Evolutionary conservation across 139 green algal genomes (phyloP).

Genomic region (Chloropicon primus): DNA sequence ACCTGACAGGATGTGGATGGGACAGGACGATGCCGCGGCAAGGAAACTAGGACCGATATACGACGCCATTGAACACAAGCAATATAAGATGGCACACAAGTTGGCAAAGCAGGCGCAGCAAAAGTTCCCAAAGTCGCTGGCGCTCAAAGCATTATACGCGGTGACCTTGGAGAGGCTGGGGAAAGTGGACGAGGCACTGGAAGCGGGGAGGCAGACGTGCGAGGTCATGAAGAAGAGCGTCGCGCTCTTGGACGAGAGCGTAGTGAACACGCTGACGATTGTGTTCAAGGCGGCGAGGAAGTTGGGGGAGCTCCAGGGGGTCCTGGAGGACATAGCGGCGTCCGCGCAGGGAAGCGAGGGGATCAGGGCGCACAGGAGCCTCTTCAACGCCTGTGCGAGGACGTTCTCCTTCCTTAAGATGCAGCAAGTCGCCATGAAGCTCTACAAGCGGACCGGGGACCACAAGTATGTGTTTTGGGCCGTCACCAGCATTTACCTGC

Average conservation of each 20-base stretch:
- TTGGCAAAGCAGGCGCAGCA: neutral
- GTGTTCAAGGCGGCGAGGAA: neutral
- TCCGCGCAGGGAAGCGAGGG: neutral
- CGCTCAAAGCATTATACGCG: neutral
- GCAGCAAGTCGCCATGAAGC: conserved; percentile 10
- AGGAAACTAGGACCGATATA: neutral
- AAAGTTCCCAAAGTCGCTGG: neutral
- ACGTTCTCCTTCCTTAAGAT: conserved; percentile 2
- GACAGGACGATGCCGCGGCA: neutral
- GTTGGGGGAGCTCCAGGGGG: neutral
- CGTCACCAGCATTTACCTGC: neutral
- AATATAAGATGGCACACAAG: neutral
- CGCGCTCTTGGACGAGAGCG: neutral
- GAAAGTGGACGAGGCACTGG: neutral
- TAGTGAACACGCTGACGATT: neutral
- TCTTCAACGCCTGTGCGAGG: neutral
- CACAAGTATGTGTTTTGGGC: conserved; percentile 5
- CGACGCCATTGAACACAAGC: neutral
- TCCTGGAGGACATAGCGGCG: neutral
- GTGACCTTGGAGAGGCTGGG: neutral
- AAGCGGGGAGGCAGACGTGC: neutral
- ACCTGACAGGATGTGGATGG: neutral
- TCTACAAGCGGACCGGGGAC: conserved; percentile 3
- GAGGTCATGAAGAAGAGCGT: too few species aligned
- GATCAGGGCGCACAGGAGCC: neutral